These are phyloP conservation scores for Botrytis porri DNA, from an alignment of 2,329 filamentous ascomycete genomes.

Conservation along the genomic window DNA sequence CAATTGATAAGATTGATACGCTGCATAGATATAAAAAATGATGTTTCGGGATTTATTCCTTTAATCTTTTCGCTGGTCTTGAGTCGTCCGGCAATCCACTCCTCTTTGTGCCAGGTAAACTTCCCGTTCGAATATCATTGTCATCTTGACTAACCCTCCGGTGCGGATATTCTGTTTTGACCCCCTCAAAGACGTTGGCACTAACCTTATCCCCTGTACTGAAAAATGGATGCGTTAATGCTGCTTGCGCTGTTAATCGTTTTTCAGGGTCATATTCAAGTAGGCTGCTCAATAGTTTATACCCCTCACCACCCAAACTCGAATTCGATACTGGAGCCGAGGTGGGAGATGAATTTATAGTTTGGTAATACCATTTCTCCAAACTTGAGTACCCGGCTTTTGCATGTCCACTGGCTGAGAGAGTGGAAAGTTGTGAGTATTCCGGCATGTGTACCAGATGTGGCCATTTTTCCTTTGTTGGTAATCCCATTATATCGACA, in stretches of 20 bases:
- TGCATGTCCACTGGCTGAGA: conserved; percentile 48
- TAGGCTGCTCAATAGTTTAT: conserved; percentile 75
- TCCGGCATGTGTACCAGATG: conserved; percentile 83
- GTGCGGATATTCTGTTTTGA: conserved; percentile 82
- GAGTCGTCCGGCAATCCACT: conserved; percentile 81
- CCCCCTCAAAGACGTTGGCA: conserved; percentile 85
- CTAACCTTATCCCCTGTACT: conserved; percentile 64
- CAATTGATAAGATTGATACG: neutral
- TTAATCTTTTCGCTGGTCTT: conserved; percentile 59
- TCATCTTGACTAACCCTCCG: conserved; percentile 90
- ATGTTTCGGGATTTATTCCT: conserved; percentile 43
- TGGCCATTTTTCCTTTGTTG: conserved; percentile 86
- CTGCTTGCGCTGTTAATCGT: conserved; percentile 80
- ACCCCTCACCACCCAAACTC: conserved; percentile 71
- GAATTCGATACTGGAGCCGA: conserved; percentile 46
- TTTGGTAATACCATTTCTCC: conserved; percentile 77
- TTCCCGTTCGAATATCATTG: conserved; percentile 89
- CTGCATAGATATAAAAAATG: conserved; percentile 2
- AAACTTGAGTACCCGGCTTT: conserved; percentile 46
- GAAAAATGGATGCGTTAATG: conserved; percentile 90
- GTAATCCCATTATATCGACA: conserved; percentile 90
- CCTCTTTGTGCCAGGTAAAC: conserved; percentile 85
- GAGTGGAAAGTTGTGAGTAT: conserved; percentile 64
- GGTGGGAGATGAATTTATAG: conserved; percentile 57
- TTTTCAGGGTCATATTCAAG: conserved; percentile 92